These are phyloP conservation scores for Russula compacta DNA, from an alignment of 768 basidiomycete genomes.

Conservation along the genomic window DNA sequence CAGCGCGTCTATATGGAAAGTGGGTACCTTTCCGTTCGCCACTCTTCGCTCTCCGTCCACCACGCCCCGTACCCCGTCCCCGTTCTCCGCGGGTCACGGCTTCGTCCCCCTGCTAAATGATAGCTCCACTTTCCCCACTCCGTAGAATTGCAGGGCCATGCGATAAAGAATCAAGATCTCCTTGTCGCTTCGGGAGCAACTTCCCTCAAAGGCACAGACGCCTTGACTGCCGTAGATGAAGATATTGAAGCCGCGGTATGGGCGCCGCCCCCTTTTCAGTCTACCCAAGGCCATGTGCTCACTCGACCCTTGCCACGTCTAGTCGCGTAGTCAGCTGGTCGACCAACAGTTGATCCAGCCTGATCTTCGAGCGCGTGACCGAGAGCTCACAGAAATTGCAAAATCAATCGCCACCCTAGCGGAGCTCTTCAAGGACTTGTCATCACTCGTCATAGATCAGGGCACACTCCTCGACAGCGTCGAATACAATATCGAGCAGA, in stretches of 20 bases:
- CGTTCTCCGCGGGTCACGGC: constrained; percentile 11
- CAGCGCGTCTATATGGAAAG: constrained; percentile 98
- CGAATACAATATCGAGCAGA: constrained; percentile 96
- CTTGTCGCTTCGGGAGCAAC: constrained; percentile 84
- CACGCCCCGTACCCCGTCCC: constrained; percentile 15
- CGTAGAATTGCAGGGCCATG: constrained; percentile 90
- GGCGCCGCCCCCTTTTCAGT: neutral
- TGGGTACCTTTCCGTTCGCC: constrained; percentile 36
- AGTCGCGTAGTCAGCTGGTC: constrained; percentile 29
- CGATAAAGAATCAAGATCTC: constrained; percentile 94
- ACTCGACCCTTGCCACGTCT: constrained; percentile 19
- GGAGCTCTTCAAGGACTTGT: constrained; percentile 94
- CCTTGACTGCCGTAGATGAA: constrained; percentile 79
- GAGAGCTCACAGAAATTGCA: constrained; percentile 83
- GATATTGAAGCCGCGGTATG: constrained; percentile 79
- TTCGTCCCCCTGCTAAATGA: constrained; percentile 1
- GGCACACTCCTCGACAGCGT: constrained; percentile 94
- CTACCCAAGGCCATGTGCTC: constrained; percentile 5
- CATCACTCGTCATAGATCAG: constrained; percentile 91
- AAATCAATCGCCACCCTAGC: constrained; percentile 86
- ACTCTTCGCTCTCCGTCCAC: neutral
- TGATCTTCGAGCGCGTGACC: constrained; percentile 41
- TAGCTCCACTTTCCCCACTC: neutral
- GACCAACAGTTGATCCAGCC: constrained; percentile 30
- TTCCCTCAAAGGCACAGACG: constrained; percentile 72